Percentiles rank a stretch among this genome's conserved stretches.
Evolutionary conservation across 306 rosid genomes (phyloP).

Genomic region (Cicer pinnatifidum): DNA sequence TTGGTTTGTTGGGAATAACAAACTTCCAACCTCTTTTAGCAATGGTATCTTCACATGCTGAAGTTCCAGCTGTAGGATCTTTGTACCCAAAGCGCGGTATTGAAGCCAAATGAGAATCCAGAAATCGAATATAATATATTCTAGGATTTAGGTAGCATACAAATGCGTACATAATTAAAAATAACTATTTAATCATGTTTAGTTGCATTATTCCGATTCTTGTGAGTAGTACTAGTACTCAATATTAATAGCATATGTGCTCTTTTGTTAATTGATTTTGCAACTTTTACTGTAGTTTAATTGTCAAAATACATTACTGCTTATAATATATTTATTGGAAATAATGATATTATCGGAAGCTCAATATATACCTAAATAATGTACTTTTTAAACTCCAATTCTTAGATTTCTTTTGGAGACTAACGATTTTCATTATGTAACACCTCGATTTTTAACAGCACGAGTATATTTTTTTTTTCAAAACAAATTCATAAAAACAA

Average conservation of each 20-base stretch:
- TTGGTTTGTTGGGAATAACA: constrained; percentile 96
- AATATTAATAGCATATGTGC: not conserved
- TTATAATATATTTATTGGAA: not conserved
- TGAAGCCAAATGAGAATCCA: constrained; percentile 57
- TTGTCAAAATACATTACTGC: not conserved
- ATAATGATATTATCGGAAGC: not conserved
- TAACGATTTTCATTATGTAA: no score
- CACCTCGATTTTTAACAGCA: no score
- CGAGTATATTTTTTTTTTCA: no score
- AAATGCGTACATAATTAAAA: constrained; percentile 50
- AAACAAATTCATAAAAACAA: no score
- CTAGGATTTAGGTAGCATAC: constrained; percentile 17
- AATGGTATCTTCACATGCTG: constrained; percentile 64
- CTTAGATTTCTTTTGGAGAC: not conserved
- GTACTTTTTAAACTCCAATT: not conserved
- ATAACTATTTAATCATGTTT: not conserved
- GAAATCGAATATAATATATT: constrained; percentile 47
- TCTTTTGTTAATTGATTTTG: not conserved
- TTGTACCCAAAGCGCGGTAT: constrained; percentile 57
- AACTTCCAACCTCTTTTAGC: constrained; percentile 88
- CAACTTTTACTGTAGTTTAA: not conserved
- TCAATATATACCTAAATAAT: not conserved
- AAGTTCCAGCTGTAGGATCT: constrained; percentile 68
- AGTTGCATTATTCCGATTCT: not conserved
- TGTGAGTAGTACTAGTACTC: constrained; percentile 16